A percentile compares a stretch with the other conserved stretches of the same genome.
Conservation (phyloP, 139 green algal genomes). For the Chloropicon primus region DNA sequence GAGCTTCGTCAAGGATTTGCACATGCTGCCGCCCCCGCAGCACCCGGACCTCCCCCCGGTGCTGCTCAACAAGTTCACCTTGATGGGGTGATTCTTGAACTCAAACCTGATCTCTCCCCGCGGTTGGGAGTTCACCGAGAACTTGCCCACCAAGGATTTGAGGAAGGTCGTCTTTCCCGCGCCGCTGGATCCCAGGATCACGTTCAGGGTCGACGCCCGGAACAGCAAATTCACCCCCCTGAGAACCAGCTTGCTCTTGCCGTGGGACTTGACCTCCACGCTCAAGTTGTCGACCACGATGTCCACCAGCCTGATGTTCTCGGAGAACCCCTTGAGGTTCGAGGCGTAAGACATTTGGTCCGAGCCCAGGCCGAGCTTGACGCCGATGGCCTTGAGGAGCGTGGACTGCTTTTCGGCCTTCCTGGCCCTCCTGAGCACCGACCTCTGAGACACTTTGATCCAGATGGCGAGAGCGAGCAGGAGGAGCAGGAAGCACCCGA, state of each 20-base stretch:
- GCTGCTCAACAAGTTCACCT: background rate
- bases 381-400: background rate
- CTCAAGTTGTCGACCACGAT: background rate
- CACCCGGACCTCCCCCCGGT: background rate
- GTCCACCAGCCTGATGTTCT: background rate
- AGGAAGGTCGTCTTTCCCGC: background rate
- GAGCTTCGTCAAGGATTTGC: background rate
- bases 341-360: background rate
- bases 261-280: background rate
- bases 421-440: background rate
- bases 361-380: background rate
- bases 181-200: background rate
- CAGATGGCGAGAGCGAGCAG: background rate
- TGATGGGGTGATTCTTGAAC: background rate
- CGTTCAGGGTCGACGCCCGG: background rate
- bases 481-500: background rate
- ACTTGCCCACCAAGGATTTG: background rate
- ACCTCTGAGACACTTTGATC: background rate
- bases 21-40: conserved; percentile 7
- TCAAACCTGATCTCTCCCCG: background rate
- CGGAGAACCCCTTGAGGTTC: background rate
- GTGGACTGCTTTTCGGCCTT: background rate
- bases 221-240: background rate
- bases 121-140: background rate
- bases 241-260: background rate